phyloP scores from a whole-genome alignment of 371 early-diverging fungal genomes.

The Mucor circinelloides region DNA sequence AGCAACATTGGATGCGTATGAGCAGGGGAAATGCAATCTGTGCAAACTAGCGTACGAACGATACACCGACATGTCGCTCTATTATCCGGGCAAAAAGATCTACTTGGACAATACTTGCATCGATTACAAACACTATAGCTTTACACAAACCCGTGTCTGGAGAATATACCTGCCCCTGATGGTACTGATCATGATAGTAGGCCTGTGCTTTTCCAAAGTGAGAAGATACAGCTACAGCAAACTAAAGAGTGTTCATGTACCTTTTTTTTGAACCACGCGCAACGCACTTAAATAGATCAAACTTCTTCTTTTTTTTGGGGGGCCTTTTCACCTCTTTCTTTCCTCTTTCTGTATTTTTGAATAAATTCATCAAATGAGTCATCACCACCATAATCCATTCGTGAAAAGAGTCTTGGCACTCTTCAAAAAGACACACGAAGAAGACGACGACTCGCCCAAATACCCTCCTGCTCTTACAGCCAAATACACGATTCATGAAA shows the following conservation, averaged over 20 bases:
- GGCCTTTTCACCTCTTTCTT: background rate
- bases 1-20: background rate
- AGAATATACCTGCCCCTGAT: background rate
- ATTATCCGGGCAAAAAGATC: constrained; percentile 34
- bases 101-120: constrained; percentile 12
- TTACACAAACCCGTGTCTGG: background rate
- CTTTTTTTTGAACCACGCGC: background rate
- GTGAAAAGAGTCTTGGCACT: constrained; percentile 40
- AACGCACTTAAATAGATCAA: background rate
- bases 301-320: too few relatives aligned
- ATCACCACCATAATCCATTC: constrained; percentile 27
- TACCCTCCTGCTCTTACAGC: constrained; percentile 43
- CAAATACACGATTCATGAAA: constrained; percentile 46
- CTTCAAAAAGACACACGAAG: constrained; percentile 45
- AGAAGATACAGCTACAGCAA: background rate
- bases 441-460: constrained; percentile 27
- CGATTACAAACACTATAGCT: background rate
- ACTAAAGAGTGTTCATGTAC: background rate
- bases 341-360: background rate
- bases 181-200: background rate
- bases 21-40: constrained; percentile 6
- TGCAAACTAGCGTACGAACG: constrained; percentile 14
- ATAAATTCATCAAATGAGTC: background rate
- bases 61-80: constrained; percentile 22
- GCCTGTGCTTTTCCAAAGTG: background rate